Evolutionary conservation across 192 early-diverging fungal species (phyloP), one percentile per base, ranked within the genome.

Genomic region (Hyaloraphidium curvatum): DNA sequence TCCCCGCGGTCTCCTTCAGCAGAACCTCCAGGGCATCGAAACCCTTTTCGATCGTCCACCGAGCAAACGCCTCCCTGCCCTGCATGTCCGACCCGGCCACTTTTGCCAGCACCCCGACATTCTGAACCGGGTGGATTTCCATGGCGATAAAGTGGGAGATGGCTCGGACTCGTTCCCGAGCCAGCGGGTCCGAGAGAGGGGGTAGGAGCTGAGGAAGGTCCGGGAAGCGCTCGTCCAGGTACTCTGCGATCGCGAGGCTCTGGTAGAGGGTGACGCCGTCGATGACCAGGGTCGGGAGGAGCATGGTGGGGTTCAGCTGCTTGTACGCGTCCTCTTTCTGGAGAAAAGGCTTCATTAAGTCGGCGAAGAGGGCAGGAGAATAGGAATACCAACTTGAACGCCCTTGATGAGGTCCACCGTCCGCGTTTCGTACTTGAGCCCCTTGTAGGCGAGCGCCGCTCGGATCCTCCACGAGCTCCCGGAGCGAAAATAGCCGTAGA

Each of bases 81-180:
- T 14, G 17, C 7, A 19, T 19, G 23, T 48, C 43, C 9, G 7
- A 22, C 31, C 71, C 74, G 0, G 73, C 76, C 16, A 81, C 62
- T 48, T 81, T 65, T 9, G 70, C 66, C 52, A 85, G 57, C 0
- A 96, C 77, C 30, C 73, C 55, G 55, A 89, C 59, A 65, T 96
- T 96, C 57, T 87, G 81, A 35, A 89, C 54, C 16, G 91, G 91
- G 57, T 91, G 88, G 40, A 80, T 91, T 54, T 90, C 91, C 61
- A 80, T 69, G 30, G 76, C 75, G 21, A 96, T 79, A 7, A 77
- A 62, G 50, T 69, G 64, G 7, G 78, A 70, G 31, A 96, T 70
- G 0, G 79, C 69, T 28, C 87, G 73, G 27, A 87, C 83, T 55
- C 79, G n/a, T n/a, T n/a, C n/a, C n/a, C n/a, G n/a, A n/a, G n/a